Base-by-base conservation (phyloP, 2,329 filamentous ascomycete species). In the Truncatella angustata region DNA sequence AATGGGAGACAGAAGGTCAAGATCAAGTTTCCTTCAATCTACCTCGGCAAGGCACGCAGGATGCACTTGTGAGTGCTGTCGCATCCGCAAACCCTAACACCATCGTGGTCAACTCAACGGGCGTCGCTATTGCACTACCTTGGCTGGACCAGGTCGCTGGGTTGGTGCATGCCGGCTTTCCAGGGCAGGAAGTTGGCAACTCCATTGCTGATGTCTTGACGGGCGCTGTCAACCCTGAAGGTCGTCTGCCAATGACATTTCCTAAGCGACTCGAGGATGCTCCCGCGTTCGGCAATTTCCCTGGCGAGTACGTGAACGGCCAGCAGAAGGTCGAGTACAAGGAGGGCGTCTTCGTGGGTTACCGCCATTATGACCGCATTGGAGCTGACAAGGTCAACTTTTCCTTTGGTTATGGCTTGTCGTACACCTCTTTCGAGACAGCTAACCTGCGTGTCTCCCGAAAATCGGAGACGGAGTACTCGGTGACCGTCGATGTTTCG, bases 11-110 rank as follows among this genome's bases (percentile, higher is more conserved):
- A 0, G 68, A 89, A 84, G 73, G 76, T 44, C 85, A 86, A 56
- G 87, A 90, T 63, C 82, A 87, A 51, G 88, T 88, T 64, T 88
- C 89, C 59, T 76, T 91, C 56, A 87, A 87, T 14, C 71, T 90
- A 3, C 90, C 87, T 76, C 75, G 65, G 1, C 64, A 71, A n/a
- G 70, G 83, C 48, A 78, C 80, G 53, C 85, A 83, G 46, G 85
- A 89, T 51, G 71, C 74, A 4, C 68, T 90, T 28, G 80, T 87
- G 58, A 64, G 72, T 16, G 75, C 77, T 3, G 76, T 87, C 0
- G 70, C 83, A 16, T 73, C 74, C 0, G 80, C 68, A 2, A 87
- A 87, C 60, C 70, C 79, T 1, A 83, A 82, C 35, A 79, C 81
- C 7, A 76, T 82, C 4, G 76, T 87, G 6, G 79, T 87, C 14